Evolutionary conservation across 345 rosid species (phyloP), one percentile per base, ranked within the genome.

Genomic region (Lumnitzera littorea): DNA sequence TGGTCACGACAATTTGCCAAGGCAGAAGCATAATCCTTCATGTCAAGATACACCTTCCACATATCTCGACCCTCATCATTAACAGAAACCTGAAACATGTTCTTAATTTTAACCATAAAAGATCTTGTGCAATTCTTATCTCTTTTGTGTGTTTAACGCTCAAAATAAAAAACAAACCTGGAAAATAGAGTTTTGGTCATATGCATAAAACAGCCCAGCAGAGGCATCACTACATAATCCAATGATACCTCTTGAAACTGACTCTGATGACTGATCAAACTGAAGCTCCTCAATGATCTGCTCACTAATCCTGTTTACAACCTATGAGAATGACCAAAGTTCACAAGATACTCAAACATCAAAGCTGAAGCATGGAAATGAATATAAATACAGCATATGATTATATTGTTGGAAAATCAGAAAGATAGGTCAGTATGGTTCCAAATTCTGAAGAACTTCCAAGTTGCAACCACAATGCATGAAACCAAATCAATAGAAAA

Each of bases 21-120:
- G 67, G 96, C 91, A 63, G 99, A 91, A 79, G 96, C 91, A 78
- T 82, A 94, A 64, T 80, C 96, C 72, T 84, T 94, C 88, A 94
- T 79, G 78, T 91, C 89, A 67, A 91, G 82, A 76, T 94, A 85
- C 61, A 94, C 96, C 86, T 86, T 94, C 99, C 99, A 94, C 99
- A 94, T 94, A 76, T 91, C 96, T 60, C 95, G 83, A 58, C 86
- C 89, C 85, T 94, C 99, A 24, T 94, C 99, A 74, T 74, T 79
- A 61, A 94, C 92, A 63, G 99, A 90, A 48, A 94, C 96, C 99
- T 94, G 70, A 2, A 72, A 73, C 23, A 56, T 47, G 25, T 46
- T 57, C 24, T 5, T 27, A 5, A 60, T 64, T 66, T 63, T 23
- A 52, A 53, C 56, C 14, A 23, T 24, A 62, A 54, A 63, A 52